Evolutionary conservation across 192 early-diverging fungal genomes (phyloP), one percentile per base, ranked within the genome.

Genomic region (Linnemannia hyalina): DNA sequence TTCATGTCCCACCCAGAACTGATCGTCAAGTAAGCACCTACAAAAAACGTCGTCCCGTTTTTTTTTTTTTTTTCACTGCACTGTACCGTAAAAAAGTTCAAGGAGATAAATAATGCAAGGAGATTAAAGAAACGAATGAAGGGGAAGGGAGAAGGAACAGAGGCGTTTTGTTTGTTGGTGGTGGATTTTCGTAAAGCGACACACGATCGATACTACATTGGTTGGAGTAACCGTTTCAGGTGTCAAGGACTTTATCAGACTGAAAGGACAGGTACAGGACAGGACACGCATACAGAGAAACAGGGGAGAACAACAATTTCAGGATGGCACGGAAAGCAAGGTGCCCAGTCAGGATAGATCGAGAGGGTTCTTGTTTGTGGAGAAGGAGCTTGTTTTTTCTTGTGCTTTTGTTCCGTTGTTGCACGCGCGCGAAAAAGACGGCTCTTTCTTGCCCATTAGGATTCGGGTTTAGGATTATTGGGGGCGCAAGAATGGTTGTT

Each of bases 1-100:
- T 99, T 99, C 91, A 97, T 98, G 94, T 93, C 94, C 46, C 96
- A 98, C 75, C 95, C 96, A 11, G 95, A 98, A 52, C 85, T 96
- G 76, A 85, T 97, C 35, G 88, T 95, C 82, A 88, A 90, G 96
- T 96, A 94, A 88, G 89, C 78, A 35, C 18, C 32, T 32, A 13
- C 4, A 52, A 52, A 52, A 52, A 5, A 52, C 5, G 49, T 52
- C 18, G 49, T 52, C 9, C 11, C 10, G 47, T n/a, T n/a, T n/a
- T n/a, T 35, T 35, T 35, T 35, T 35, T 35, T 35, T 35, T 35
- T 7, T 26, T 57, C 7, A 2, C 18, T 40, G 23, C 40, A 20
- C 22, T 44, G 6, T 16, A 46, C 70, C 44, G 23, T 41, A 15
- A n/a, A 26, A 26, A 42, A 72, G n/a, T 42, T 26, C 38, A 72